Evolutionary conservation across 148 eudicot genomes (phyloP).

Genomic region (Rhododendron henanense): DNA sequence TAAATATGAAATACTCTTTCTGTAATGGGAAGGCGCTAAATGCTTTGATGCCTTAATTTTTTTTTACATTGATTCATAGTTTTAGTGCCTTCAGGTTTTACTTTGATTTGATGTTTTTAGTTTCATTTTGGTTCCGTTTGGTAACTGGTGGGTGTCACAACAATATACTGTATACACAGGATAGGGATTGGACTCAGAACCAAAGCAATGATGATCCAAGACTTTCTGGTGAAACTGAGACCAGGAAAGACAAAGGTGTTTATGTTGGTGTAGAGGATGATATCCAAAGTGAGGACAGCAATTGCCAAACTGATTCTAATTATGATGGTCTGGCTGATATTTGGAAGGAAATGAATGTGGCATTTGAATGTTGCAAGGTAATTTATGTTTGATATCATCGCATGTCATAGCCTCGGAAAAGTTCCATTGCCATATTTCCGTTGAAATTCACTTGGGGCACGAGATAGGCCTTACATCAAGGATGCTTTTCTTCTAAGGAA

Average conservation of each 20-base stretch:
- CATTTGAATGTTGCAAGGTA: conserved; percentile 82
- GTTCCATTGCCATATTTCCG: background rate
- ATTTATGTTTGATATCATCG: background rate
- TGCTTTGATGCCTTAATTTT: background rate
- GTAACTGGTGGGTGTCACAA: conserved; percentile 1
- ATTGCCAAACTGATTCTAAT: conserved; percentile 24
- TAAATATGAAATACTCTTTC: background rate
- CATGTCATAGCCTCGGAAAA: background rate
- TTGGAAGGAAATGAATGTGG: conserved; percentile 84
- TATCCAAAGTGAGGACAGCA: conserved; percentile 26
- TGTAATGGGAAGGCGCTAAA: background rate
- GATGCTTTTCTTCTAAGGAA: background rate
- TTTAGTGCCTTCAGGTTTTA: background rate
- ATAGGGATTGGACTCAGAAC: conserved; percentile 17
- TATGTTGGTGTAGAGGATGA: conserved; percentile 65
- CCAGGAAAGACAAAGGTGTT: conserved; percentile 42
- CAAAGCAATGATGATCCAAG: conserved; percentile 21
- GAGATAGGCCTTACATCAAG: background rate
- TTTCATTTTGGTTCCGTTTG: background rate
- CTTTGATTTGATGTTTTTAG: background rate
- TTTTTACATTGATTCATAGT: background rate
- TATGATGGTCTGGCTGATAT: conserved; percentile 64
- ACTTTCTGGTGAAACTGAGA: conserved; percentile 20
- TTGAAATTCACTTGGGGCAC: background rate
- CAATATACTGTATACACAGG: conserved; percentile 23